Percentiles rank a stretch among this genome's conserved stretches.
Conservation (phyloP, 306 rosid genomes). For the Chamaecrista fasciculata region DNA sequence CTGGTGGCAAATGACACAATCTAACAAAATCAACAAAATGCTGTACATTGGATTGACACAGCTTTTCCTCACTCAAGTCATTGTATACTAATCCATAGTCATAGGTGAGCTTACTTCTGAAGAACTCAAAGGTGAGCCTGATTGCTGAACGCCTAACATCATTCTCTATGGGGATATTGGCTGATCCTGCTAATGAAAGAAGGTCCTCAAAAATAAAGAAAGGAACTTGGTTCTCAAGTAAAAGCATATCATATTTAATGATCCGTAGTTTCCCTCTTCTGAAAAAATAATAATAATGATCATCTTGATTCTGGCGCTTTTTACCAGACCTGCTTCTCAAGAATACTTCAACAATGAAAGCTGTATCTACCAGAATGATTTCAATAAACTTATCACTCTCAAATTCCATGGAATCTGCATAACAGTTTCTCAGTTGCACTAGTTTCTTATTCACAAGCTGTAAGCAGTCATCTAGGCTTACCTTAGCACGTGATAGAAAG, state of each 20-base stretch:
- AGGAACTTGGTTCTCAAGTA: conserved; percentile 21
- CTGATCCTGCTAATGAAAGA: not conserved
- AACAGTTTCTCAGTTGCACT: not conserved
- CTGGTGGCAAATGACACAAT: not conserved
- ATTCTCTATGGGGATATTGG: not conserved
- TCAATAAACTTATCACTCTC: not conserved
- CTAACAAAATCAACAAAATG: not conserved
- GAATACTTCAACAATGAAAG: not conserved
- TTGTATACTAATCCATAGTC: too few species aligned
- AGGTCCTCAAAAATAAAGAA: not conserved
- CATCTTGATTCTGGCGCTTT: not conserved
- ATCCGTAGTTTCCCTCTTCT: not conserved
- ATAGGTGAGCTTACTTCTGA: not conserved
- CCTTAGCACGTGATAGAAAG: not conserved
- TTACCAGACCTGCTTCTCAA: too few species aligned
- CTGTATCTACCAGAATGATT: not conserved
- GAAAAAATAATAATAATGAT: not conserved
- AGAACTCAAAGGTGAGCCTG: not conserved
- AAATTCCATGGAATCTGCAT: not conserved
- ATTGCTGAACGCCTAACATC: not conserved
- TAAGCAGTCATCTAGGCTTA: not conserved
- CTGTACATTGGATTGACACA: not conserved
- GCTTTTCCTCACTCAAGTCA: too few species aligned
- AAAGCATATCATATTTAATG: not conserved
- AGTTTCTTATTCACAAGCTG: not conserved